Conservation (phyloP, 257 asterid species). For the Forsythia viridissima region DNA sequence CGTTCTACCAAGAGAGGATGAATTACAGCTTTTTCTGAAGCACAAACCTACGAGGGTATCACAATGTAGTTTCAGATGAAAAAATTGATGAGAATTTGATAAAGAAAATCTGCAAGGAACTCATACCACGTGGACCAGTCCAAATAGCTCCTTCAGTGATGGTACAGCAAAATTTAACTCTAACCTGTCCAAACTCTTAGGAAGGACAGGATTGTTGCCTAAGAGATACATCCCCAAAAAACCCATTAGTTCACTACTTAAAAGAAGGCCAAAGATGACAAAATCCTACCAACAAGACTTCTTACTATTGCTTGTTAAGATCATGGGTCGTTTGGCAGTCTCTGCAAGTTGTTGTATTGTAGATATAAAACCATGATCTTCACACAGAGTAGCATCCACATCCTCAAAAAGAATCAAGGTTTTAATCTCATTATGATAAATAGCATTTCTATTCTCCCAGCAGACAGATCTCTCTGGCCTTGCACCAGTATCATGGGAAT, state of each 20-base stretch:
- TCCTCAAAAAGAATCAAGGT: constrained; percentile 94
- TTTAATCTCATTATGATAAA: constrained; percentile 47
- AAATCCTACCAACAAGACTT: constrained; percentile 22
- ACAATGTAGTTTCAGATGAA: constrained; percentile 23
- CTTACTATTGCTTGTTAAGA: constrained; percentile 95
- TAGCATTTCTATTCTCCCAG: constrained; percentile 32
- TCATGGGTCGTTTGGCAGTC: constrained; percentile 96
- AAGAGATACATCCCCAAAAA: constrained; percentile 24
- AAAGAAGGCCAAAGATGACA: constrained; percentile 9
- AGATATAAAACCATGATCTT: constrained; percentile 81
- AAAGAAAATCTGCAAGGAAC: constrained; percentile 18
- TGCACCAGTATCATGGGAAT: constrained; percentile 39
- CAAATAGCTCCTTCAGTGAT: constrained; percentile 57
- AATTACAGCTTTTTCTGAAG: constrained; percentile 58
- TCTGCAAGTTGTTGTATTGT: constrained; percentile 84
- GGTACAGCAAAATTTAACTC: constrained; percentile 69
- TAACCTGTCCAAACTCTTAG: constrained; percentile 72
- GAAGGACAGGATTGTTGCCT: constrained; percentile 81
- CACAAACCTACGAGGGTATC: constrained; percentile 67
- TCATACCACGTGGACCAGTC: constrained; percentile 60
- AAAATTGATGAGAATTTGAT: constrained; percentile 4
- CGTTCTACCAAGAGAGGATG: constrained; percentile 69
- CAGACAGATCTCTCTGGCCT: constrained; percentile 30
- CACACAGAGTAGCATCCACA: constrained; percentile 76
- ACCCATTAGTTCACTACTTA: constrained; percentile 22